Evolutionary conservation across 768 basidiomycete genomes (phyloP).

Genomic region (Tylopilus balloui): DNA sequence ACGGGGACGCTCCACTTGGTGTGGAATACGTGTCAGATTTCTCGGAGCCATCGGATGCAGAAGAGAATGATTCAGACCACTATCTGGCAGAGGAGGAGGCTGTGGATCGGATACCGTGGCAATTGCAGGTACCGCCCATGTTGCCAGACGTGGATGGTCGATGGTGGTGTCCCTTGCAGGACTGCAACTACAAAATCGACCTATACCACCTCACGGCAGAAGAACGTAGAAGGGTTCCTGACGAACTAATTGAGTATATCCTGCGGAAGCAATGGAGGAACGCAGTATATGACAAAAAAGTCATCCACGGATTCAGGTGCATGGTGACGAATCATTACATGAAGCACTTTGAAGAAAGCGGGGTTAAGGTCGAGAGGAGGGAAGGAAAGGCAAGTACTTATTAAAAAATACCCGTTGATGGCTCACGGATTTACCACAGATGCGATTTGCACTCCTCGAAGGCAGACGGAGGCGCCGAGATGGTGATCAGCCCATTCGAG

Average conservation of each 20-base stretch:
- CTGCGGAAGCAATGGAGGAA: constrained; percentile 34
- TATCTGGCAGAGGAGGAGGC: constrained; percentile 15
- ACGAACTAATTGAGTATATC: constrained; percentile 22
- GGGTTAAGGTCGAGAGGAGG: constrained; percentile 13
- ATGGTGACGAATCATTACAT: constrained; percentile 28
- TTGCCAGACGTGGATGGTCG: constrained; percentile 41
- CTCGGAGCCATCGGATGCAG: constrained; percentile 45
- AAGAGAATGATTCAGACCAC: constrained; percentile 37
- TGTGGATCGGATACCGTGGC: constrained; percentile 34
- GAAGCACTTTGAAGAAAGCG: constrained; percentile 20
- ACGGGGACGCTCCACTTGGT: constrained; percentile 10
- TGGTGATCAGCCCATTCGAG: constrained; percentile 8
- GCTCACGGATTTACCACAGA: constrained; percentile 8
- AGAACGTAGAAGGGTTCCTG: constrained; percentile 25
- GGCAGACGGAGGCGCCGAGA: constrained; percentile 2
- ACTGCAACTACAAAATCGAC: constrained; percentile 45
- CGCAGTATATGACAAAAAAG: constrained; percentile 29
- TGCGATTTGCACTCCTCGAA: constrained; percentile 7
- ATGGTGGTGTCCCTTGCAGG: constrained; percentile 48
- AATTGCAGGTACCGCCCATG: constrained; percentile 34
- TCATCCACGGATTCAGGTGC: constrained; percentile 19
- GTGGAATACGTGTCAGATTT: constrained; percentile 54
- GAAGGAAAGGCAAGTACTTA: constrained; percentile 19
- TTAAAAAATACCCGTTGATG: neutral
- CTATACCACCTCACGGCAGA: constrained; percentile 39